A percentile compares a stretch with the other conserved stretches of the same genome.
These are phyloP conservation scores for Sporormia fimetaria DNA, from an alignment of 495 filamentous ascomycete species.

Conservation along the genomic window DNA sequence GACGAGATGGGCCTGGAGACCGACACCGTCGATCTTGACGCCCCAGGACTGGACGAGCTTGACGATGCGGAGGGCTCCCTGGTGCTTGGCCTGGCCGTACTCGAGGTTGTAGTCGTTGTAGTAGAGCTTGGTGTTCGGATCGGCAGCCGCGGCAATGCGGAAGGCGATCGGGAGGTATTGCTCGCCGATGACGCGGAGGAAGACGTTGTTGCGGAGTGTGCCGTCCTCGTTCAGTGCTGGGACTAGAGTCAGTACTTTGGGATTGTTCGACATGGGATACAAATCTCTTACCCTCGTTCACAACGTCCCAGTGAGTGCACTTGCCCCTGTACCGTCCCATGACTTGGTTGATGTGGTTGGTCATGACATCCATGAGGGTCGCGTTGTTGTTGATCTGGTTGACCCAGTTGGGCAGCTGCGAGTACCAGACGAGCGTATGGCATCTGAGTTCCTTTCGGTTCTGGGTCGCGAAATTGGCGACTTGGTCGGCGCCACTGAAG, in stretches of 20 bases:
- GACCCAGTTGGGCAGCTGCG: conserved; percentile 53
- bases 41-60: conserved; percentile 57
- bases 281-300: conserved; percentile 13
- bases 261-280: background rate
- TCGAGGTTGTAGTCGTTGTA: conserved; percentile 47
- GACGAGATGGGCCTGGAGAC: conserved; percentile 50
- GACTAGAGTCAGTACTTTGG: background rate
- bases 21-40: conserved; percentile 62
- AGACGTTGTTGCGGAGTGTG: conserved; percentile 36
- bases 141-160: conserved; percentile 41
- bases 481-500: conserved; percentile 42
- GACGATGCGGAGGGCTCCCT: conserved; percentile 54
- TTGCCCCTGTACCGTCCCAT: conserved; percentile 49
- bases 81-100: conserved; percentile 28
- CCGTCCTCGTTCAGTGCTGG: conserved; percentile 36
- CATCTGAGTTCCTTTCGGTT: conserved; percentile 49
- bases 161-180: conserved; percentile 42
- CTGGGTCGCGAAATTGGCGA: conserved; percentile 47
- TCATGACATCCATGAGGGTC: conserved; percentile 42
- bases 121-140: conserved; percentile 51
- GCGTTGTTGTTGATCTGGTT: conserved; percentile 38
- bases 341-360: conserved; percentile 49
- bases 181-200: conserved; percentile 35
- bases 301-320: conserved; percentile 24
- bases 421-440: conserved; percentile 53